Conservation (phyloP, 768 basidiomycete genomes). For the Leucocoprinus leucothites region DNA sequence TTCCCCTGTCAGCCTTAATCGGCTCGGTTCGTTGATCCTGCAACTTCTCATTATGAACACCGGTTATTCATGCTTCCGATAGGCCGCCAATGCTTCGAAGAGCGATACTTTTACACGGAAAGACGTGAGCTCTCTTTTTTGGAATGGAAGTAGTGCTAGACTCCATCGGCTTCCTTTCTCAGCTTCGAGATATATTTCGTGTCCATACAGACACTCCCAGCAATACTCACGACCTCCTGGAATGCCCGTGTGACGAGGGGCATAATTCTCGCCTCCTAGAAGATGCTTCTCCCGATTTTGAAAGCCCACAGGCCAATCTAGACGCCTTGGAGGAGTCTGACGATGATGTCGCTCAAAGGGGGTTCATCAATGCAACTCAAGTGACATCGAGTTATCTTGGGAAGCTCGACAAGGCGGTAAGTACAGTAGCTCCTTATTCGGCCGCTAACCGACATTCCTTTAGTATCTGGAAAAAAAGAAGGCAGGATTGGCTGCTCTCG, state of each 20-base stretch:
- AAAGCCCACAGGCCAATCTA: slow-evolving; percentile 19
- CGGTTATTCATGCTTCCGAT: background rate
- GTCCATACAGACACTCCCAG: slow-evolving; percentile 75
- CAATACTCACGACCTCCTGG: slow-evolving; percentile 91
- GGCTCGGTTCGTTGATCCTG: slow-evolving; percentile 48
- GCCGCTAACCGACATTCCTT: slow-evolving; percentile 12
- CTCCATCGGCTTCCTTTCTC: slow-evolving; percentile 3
- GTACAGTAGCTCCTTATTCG: slow-evolving; percentile 12
- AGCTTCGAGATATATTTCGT: slow-evolving; percentile 94
- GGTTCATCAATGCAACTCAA: slow-evolving; percentile 68
- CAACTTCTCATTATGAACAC: background rate
- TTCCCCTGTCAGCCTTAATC: slow-evolving; percentile 53
- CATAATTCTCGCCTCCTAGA: slow-evolving; percentile 22
- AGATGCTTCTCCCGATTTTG: slow-evolving; percentile 21
- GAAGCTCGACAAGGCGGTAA: slow-evolving; percentile 53
- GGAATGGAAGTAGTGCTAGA: background rate
- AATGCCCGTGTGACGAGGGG: slow-evolving; percentile 63
- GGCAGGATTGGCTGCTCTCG: slow-evolving; percentile 64
- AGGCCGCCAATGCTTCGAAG: slow-evolving; percentile 48
- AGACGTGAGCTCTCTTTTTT: slow-evolving; percentile 53
- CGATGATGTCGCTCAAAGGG: slow-evolving; percentile 21
- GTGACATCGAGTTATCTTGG: slow-evolving; percentile 42
- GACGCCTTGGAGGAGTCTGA: background rate
- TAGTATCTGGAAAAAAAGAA: slow-evolving; percentile 71
- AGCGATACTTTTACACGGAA: slow-evolving; percentile 84